phyloP scores from a whole-genome alignment of 345 rosid genomes.

The Rhodamnia argentea region DNA sequence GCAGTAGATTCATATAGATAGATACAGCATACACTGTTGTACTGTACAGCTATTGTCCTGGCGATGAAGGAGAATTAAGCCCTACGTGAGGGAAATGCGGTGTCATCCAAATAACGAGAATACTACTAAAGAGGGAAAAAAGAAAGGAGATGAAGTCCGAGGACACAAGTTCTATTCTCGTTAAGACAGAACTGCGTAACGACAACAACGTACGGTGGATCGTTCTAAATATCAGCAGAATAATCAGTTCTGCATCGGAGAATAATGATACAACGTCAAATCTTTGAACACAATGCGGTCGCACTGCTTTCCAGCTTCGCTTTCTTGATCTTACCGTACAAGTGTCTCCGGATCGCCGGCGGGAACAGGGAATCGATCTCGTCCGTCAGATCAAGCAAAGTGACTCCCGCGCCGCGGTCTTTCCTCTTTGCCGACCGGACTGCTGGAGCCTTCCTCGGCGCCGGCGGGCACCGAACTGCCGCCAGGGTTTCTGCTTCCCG shows the following conservation, averaged over 20 bases:
- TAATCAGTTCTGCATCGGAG: not conserved
- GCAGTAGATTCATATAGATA: too few relatives aligned
- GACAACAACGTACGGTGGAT: not conserved
- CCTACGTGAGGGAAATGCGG: not conserved
- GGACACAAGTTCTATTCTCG: not conserved
- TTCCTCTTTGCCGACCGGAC: not conserved
- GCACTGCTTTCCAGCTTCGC: not conserved
- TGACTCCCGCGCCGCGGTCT: not conserved
- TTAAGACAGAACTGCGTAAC: not conserved
- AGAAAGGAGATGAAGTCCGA: not conserved
- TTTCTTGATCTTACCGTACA: constrained; percentile 20
- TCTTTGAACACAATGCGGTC: not conserved
- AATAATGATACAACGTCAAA: not conserved
- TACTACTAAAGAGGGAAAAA: not conserved
- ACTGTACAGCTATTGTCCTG: not conserved
- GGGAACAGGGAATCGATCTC: constrained; percentile 21
- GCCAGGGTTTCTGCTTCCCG: constrained; percentile 25
- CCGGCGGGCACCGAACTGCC: constrained; percentile 41
- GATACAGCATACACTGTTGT: not conserved
- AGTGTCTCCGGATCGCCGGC: constrained; percentile 2
- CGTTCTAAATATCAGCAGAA: not conserved
- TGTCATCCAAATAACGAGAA: not conserved
- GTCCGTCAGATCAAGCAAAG: constrained; percentile 7
- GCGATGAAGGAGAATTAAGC: not conserved
- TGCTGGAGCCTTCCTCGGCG: constrained; percentile 11